Base-by-base conservation (phyloP, 73 alveolate genomes). In the Uronychia setigera region DNA sequence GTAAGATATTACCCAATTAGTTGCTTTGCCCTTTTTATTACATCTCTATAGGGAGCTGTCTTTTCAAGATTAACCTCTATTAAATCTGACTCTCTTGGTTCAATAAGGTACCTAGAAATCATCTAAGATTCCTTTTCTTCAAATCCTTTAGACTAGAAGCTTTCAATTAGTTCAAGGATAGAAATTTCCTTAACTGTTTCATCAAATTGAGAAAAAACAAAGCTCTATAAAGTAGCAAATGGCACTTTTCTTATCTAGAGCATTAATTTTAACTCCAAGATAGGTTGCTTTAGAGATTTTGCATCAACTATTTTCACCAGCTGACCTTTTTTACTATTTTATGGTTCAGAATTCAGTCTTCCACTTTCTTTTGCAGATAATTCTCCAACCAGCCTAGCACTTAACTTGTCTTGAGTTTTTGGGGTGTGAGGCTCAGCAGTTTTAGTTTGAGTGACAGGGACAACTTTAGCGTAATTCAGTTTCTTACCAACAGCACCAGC, bases 41-140 rank as follows among this genome's bases (percentile, higher is more conserved):
- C 79, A 27, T 60, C 60, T 29, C 79, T 0, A 26, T 35, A 33
- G 32, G 78, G 33, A 11, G 90, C 33, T 0, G 25, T 29, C 28
- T 78, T 29, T n/a, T 60, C 79, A 35, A 33, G 83, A 74, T 83
- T 79, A 13, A 76, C 60, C 31, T 83, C 77, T 1, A 83, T 84
- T n/a, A 30, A 1, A 9, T 31, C 59, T 9, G 34, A 35, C 25
- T 83, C 84, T 28, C 46, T 32, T 1, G 90, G 90, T 35, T 83
- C 90, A 0, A 83, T 33, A 0, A 83, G 32, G 75, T 74, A 83
- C 26, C 90, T 29, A 33, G 90, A 83, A 33, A 83, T 13, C 32
- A 30, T n/a, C 34, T 77, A 26, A 0, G 84, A 74, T 33, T 57
- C 32, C 60, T 83, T 83, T n/a, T 83, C 90, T n/a, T 59, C 46